Conservation (phyloP, 768 basidiomycete genomes). For the Amanita rubescens region DNA sequence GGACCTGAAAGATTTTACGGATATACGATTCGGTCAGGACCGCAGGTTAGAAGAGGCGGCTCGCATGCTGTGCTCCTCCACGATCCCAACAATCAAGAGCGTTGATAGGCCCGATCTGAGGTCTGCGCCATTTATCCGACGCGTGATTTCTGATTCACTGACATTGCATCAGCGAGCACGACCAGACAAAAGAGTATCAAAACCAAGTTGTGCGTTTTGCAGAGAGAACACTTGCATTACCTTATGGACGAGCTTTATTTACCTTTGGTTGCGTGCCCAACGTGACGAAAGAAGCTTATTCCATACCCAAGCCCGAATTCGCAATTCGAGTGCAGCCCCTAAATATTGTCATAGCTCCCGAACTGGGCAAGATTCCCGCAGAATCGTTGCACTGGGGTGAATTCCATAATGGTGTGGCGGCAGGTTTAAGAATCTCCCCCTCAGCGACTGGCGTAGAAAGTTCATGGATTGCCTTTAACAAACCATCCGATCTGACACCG, state of each 20-base stretch:
- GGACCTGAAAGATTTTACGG: conserved; percentile 64
- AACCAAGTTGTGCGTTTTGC: conserved; percentile 72
- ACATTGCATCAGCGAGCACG: conserved; percentile 59
- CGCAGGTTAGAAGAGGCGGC: conserved; percentile 86
- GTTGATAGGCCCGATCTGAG: conserved; percentile 65
- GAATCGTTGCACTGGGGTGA: conserved; percentile 90
- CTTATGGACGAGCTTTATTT: conserved; percentile 88
- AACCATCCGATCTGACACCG: conserved; percentile 81
- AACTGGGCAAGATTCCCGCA: conserved; percentile 60
- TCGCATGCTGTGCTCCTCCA: conserved; percentile 81
- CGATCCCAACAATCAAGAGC: conserved; percentile 54
- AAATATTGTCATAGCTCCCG: conserved; percentile 56
- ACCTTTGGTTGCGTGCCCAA: conserved; percentile 78
- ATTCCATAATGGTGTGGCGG: conserved; percentile 96
- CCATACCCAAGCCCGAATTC: conserved; percentile 75
- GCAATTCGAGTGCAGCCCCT: conserved; percentile 67
- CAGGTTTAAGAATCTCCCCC: conserved; percentile 77
- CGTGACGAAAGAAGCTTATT: conserved; percentile 71
- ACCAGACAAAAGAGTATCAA: conserved; percentile 82
- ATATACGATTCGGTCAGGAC: conserved; percentile 87
- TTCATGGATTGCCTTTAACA: conserved; percentile 96
- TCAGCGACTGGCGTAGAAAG: conserved; percentile 74
- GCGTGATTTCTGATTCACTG: conserved; percentile 5
- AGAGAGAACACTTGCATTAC: conserved; percentile 82
- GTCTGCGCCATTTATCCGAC: conserved; percentile 10